phyloP scores from a whole-genome alignment of 768 basidiomycete genomes.

The Candolleomyces efflorescens region DNA sequence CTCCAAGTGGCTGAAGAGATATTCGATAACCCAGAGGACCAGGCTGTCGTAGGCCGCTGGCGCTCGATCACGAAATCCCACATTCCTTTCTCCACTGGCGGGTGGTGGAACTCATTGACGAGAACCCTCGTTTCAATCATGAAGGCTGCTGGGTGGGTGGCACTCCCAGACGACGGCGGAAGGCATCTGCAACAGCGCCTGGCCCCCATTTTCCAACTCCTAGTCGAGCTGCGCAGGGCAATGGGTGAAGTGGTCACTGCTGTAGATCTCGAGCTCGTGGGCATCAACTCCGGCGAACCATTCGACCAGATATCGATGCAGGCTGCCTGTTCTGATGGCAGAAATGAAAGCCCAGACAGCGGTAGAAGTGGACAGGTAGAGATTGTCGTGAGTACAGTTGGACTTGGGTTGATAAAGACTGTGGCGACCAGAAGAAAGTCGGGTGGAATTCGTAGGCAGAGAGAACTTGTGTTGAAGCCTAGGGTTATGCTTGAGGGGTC shows the following conservation, averaged over 20 bases:
- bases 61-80: conserved; percentile 30
- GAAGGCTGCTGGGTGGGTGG: not conserved
- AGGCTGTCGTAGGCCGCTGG: conserved; percentile 40
- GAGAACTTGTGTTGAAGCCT: conserved; percentile 5
- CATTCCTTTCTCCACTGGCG: conserved; percentile 10
- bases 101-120: not conserved
- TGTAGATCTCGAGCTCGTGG: conserved; percentile 16
- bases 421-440: not conserved
- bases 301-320: conserved; percentile 18
- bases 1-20: conserved; percentile 16
- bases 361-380: not conserved
- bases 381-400: conserved; percentile 6
- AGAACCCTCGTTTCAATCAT: not conserved
- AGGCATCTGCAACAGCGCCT: conserved; percentile 20
- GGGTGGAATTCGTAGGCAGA: not conserved
- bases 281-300: conserved; percentile 1
- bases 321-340: conserved; percentile 22
- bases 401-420: conserved; percentile 8
- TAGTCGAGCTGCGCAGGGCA: conserved; percentile 20
- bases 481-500: conserved; percentile 14
- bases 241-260: conserved; percentile 21
- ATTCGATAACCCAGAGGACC: conserved; percentile 28
- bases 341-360: not conserved
- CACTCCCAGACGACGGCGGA: conserved; percentile 4
- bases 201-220: conserved; percentile 20